A percentile compares a stretch with the other conserved stretches of the same genome.
Evolutionary conservation across 2,329 filamentous ascomycete genomes (phyloP).

Genomic region (Domatiomyces globalis): DNA sequence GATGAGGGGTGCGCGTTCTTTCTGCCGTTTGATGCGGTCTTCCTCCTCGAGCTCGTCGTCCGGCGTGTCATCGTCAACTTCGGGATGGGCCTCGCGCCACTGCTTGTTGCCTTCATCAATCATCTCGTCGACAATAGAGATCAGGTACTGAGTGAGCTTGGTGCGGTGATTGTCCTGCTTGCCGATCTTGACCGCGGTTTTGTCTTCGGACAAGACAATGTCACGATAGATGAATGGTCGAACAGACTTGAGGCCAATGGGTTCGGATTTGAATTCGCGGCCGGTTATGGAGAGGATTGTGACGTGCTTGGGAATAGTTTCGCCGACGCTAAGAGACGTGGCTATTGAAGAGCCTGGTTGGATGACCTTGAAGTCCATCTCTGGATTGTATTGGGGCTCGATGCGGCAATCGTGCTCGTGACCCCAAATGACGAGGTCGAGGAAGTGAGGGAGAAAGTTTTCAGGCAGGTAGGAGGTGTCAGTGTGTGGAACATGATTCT

Average conservation of each 20-base stretch:
- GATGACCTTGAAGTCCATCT: slow-evolving; percentile 89
- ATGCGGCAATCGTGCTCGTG: slow-evolving; percentile 96
- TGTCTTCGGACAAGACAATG: slow-evolving; percentile 60
- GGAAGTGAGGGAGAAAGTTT: slow-evolving; percentile 76
- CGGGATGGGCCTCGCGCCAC: slow-evolving; percentile 66
- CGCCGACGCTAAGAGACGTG: slow-evolving; percentile 77
- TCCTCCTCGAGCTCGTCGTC: slow-evolving; percentile 33
- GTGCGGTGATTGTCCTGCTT: slow-evolving; percentile 71
- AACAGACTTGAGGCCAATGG: slow-evolving; percentile 72
- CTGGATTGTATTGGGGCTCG: slow-evolving; percentile 65
- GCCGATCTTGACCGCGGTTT: slow-evolving; percentile 61
- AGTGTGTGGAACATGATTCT: slow-evolving; percentile 87
- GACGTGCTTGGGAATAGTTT: slow-evolving; percentile 83
- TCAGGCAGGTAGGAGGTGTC: slow-evolving; percentile 91
- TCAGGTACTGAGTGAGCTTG: slow-evolving; percentile 63
- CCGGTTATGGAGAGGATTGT: slow-evolving; percentile 73
- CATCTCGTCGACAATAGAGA: slow-evolving; percentile 66
- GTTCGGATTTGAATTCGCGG: slow-evolving; percentile 63
- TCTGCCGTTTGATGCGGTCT: slow-evolving; percentile 19
- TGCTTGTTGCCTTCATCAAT: slow-evolving; percentile 70
- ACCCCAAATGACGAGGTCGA: slow-evolving; percentile 89
- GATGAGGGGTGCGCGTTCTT: slow-evolving; percentile 56
- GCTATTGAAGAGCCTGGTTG: slow-evolving; percentile 94
- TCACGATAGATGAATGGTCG: slow-evolving; percentile 82
- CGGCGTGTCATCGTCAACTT: slow-evolving; percentile 35